These are phyloP conservation scores for Dothideomycetidae sp. DNA, from an alignment of 2,329 filamentous ascomycete genomes.

Conservation along the genomic window DNA sequence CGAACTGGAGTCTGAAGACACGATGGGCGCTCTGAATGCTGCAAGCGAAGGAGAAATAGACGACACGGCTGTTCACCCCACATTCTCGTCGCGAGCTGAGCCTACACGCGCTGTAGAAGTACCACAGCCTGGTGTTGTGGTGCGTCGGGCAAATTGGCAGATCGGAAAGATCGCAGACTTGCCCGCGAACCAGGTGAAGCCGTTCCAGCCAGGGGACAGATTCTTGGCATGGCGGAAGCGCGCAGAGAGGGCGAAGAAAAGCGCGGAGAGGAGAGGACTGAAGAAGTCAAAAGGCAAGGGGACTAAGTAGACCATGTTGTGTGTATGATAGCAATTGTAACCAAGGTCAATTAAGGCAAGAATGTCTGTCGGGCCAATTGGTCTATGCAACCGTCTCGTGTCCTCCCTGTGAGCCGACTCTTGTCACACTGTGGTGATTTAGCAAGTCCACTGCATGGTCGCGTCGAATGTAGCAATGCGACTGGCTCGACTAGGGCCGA, in stretches of 20 bases:
- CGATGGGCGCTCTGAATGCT: conserved; percentile 10
- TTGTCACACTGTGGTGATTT: too few relatives aligned
- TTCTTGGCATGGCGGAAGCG: conserved; percentile 53
- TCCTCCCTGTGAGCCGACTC: too few relatives aligned
- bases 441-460: too few relatives aligned
- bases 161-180: conserved; percentile 51
- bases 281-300: conserved; percentile 7
- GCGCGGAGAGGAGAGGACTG: conserved; percentile 38
- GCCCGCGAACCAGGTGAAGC: conserved; percentile 40
- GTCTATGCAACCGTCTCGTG: too few relatives aligned
- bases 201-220: conserved; percentile 44
- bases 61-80: background rate
- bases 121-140: background rate
- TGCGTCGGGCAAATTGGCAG: conserved; percentile 45
- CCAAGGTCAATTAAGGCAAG: conserved; percentile 9
- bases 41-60: conserved; percentile 16
- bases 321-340: too few relatives aligned
- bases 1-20: background rate
- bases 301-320: too few relatives aligned
- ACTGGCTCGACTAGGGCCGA: too few relatives aligned
- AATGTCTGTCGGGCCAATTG: conserved; percentile 11
- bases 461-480: too few relatives aligned
- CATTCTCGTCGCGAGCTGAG: background rate
- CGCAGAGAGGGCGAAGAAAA: conserved; percentile 34
- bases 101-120: conserved; percentile 19